Percentiles rank a stretch among this genome's conserved stretches.
phyloP scores from a whole-genome alignment of 2,329 filamentous ascomycete genomes.

The Ophiosphaerella narmari region DNA sequence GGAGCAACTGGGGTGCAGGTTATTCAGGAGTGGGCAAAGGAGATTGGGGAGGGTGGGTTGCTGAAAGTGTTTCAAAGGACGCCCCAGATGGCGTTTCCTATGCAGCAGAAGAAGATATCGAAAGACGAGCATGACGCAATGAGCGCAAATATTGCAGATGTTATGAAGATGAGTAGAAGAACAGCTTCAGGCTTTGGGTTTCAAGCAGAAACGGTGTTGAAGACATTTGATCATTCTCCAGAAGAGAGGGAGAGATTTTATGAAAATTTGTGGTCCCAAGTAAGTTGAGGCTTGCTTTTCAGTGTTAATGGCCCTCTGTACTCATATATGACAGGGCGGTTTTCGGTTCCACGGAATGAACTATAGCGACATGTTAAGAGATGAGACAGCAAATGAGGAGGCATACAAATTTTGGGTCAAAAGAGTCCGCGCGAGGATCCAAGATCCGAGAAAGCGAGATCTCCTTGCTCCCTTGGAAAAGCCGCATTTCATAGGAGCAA shows the following conservation, averaged over 20 bases:
- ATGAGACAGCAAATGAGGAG: constrained; percentile 42
- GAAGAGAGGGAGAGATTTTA: constrained; percentile 46
- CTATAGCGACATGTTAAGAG: constrained; percentile 27
- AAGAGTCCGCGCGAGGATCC: constrained; percentile 42
- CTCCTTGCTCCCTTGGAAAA: constrained; percentile 45
- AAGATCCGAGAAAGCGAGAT: constrained; percentile 46
- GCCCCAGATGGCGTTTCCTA: constrained; percentile 43
- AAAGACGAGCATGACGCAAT: constrained; percentile 10
- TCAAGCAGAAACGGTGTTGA: constrained; percentile 46
- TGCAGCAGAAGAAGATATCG: constrained; percentile 8
- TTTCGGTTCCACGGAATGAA: constrained; percentile 15
- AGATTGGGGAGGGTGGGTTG: constrained; percentile 49
- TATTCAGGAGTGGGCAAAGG: constrained; percentile 60
- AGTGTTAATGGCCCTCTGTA: neutral
- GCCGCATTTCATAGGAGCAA: constrained; percentile 47
- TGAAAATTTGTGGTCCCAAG: constrained; percentile 43
- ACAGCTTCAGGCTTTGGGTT: constrained; percentile 2
- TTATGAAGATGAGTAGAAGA: constrained; percentile 6
- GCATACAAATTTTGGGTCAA: constrained; percentile 50
- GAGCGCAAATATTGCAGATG: constrained; percentile 39
- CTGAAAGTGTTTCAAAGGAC: constrained; percentile 67
- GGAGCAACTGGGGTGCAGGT: constrained; percentile 66
- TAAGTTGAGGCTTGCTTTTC: constrained; percentile 33
- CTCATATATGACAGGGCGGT: constrained; percentile 6
- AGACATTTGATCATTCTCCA: constrained; percentile 50